Base-by-base conservation (phyloP, 2,329 filamentous ascomycete genomes). In the Alternaria ventricosa region DNA sequence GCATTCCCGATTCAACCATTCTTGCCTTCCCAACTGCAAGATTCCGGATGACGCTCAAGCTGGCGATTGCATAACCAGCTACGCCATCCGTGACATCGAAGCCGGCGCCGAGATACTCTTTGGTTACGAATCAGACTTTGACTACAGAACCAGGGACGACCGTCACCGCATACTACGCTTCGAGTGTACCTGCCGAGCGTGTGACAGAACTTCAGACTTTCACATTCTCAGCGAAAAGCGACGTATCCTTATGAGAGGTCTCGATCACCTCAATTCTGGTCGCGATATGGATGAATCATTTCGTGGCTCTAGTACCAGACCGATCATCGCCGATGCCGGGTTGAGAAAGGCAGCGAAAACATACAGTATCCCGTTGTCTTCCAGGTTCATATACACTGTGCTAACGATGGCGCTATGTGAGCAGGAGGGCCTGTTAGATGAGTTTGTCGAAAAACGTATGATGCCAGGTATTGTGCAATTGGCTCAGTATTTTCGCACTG, bases 151-250 rank as follows among this genome's bases (percentile, higher is more conserved):
- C 18, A 27, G 47, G 25, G 6, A 33, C 6, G 62, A 63, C 5
- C 50, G 58, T 10, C 59, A 60, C 30, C 18, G 25, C 27, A 60
- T 56, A 47, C 45, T 47, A 6, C 45, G 23, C 22, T 47, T 47
- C n/a, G 23, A 47, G 45, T 47, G 49, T 25, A 44, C 55, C n/a
- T 63, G 55, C 46, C 54, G 23, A 15, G 47, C 47, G 13, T 20
- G 27, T 30, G 11, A 54, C 33, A 15, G 44, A 28, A 10, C 20
- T 33, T 25, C 22, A 15, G 8, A 23, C 22, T 55, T 62, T 27
- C 59, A 62, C 11, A 28, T 36, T 18, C 43, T 63, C 33, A 65
- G 63, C 44, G 60, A 65, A 18, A 63, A 63, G 59, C 54, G 55
- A 30, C 60, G 63, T 2, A 55, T 46, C n/a, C n/a, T 53, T 9